Evolutionary conservation across 176 grass and related monocot species (phyloP), one percentile per base, ranked within the genome.

Genomic region (Saccharum spontaneum): DNA sequence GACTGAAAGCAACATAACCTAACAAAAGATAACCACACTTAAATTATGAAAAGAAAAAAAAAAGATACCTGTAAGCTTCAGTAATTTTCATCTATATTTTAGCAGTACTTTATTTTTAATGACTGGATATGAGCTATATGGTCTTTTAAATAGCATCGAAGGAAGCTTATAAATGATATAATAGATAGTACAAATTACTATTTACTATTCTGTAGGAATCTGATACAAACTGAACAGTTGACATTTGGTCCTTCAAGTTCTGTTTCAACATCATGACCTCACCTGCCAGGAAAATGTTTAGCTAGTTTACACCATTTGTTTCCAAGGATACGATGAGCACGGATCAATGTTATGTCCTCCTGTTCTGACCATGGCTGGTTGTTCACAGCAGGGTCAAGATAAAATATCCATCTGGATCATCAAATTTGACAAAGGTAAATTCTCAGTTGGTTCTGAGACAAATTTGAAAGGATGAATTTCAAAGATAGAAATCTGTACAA

Each of bases 251-350:
- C 34, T 83, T 67, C 3, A 12, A 9, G 0, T 79, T 62, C 72
- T 52, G 38, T 86, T 28, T 73, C 26, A 22, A 45, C 15, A 73
- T 74, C 41, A 71, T 45, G 30, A 72, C 67, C 84, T 90, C 34
- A 90, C 91, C 91, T 93, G 68, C 91, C 91, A 33, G 91, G 91
- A 84, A 93, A 82, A 78, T 73, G 52, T 65, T 90, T 87, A 49
- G 62, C 75, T 23, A 93, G 24, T 64, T 83, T 23, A 85, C 23
- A 41, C 91, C 91, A 93, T 30, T 87, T 88, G 78, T 59, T 79
- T 85, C 91, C 91, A 83, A 83, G 77, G 79, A 86, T 85, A 78
- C 79, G 82, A 88, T 93, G 83, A 86, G 85, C 88, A 82, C 63
- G 82, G 82, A 93, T 82, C 12, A 93, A 57, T 85, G 23, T 24